phyloP scores from a whole-genome alignment of 805 yeast species.

The Ogataea paradorogensis region DNA sequence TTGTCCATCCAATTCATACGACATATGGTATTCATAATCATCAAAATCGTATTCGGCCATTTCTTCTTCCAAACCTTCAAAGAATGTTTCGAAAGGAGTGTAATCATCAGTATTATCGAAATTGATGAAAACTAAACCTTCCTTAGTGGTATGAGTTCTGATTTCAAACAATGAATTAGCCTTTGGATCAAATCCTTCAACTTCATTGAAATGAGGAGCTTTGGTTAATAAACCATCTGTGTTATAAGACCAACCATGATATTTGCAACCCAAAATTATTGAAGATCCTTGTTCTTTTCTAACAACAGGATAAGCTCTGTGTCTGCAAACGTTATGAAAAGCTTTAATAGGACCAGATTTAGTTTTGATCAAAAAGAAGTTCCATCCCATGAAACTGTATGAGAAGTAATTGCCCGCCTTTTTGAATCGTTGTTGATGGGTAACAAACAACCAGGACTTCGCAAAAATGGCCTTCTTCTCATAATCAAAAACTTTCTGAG shows the following conservation, averaged over 20 bases:
- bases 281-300: slow-evolving; percentile 60
- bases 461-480: slow-evolving; percentile 58
- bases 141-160: slow-evolving; percentile 50
- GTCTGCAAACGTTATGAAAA: slow-evolving; percentile 64
- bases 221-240: slow-evolving; percentile 57
- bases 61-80: slow-evolving; percentile 47
- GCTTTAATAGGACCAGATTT: slow-evolving; percentile 53
- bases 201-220: slow-evolving; percentile 60
- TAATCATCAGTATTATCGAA: slow-evolving; percentile 45
- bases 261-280: slow-evolving; percentile 54
- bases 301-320: slow-evolving; percentile 61
- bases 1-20: slow-evolving; percentile 59
- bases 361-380: slow-evolving; percentile 53
- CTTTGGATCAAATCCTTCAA: slow-evolving; percentile 54
- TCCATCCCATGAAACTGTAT: slow-evolving; percentile 49
- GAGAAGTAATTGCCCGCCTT: slow-evolving; percentile 58
- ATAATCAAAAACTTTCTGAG: slow-evolving; percentile 53
- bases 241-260: slow-evolving; percentile 66
- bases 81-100: slow-evolving; percentile 51
- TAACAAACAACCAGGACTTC: slow-evolving; percentile 54
- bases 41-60: slow-evolving; percentile 56
- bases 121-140: slow-evolving; percentile 56
- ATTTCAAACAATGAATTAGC: slow-evolving; percentile 55
- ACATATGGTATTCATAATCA: slow-evolving; percentile 63
- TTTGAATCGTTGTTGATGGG: slow-evolving; percentile 49